Evolutionary conservation across 768 basidiomycete genomes (phyloP).

Genomic region (Tephrocybe sp.): DNA sequence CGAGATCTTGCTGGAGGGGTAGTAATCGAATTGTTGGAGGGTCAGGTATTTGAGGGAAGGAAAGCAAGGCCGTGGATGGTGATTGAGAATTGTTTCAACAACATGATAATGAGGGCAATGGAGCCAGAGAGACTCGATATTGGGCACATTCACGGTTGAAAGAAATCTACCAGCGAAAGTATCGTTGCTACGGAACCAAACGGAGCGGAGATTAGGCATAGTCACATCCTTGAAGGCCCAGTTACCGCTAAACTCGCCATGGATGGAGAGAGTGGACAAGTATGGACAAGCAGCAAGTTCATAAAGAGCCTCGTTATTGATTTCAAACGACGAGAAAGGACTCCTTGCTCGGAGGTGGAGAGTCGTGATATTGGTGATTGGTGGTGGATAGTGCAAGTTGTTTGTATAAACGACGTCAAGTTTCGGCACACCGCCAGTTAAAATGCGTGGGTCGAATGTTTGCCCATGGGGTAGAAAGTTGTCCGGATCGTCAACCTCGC

Average conservation of each 20-base stretch:
- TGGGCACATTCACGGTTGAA: slow-evolving; percentile 25
- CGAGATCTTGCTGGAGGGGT: slow-evolving; percentile 18
- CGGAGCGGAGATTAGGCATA: slow-evolving; percentile 25
- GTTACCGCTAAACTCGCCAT: slow-evolving; percentile 18
- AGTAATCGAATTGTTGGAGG: slow-evolving; percentile 22
- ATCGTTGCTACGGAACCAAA: slow-evolving; percentile 25
- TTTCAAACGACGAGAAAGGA: slow-evolving; percentile 2
- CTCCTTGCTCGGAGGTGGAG: slow-evolving; percentile 25
- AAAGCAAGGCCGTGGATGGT: slow-evolving; percentile 20
- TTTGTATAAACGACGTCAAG: slow-evolving; percentile 7
- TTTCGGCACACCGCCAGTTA: slow-evolving; percentile 13
- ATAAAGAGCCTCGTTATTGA: slow-evolving; percentile 5
- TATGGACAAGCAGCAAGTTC: slow-evolving; percentile 16
- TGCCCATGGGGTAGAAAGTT: not conserved
- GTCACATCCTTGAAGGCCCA: slow-evolving; percentile 20
- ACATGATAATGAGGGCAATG: slow-evolving; percentile 22
- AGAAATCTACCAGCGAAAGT: slow-evolving; percentile 25
- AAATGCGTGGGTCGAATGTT: slow-evolving; percentile 6
- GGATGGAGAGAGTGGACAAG: slow-evolving; percentile 29
- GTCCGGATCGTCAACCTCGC: not conserved
- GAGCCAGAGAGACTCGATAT: slow-evolving; percentile 35
- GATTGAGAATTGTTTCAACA: slow-evolving; percentile 1
- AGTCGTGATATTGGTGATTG: slow-evolving; percentile 28
- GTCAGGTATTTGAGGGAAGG: slow-evolving; percentile 34
- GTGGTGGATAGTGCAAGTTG: slow-evolving; percentile 22